Base-by-base conservation (phyloP, 495 filamentous ascomycete species). In the Xylaria sp. region DNA sequence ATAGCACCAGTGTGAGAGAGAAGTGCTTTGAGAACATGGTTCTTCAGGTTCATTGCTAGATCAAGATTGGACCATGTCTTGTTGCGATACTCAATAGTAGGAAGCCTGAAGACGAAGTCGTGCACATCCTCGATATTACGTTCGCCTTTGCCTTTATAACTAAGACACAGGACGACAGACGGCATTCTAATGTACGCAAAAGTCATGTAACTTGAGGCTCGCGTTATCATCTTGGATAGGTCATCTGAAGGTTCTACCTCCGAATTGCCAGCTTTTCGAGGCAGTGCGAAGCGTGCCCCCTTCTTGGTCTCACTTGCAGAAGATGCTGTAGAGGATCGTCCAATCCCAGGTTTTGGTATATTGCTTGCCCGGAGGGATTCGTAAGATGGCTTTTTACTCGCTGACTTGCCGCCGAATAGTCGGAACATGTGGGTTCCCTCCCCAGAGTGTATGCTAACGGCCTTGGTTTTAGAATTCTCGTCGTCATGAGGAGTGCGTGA, bases 1-100 rank as follows among this genome's bases (percentile, higher is more conserved):
- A 99, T 98, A 61, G 97, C 95, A 29, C 95, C 95, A 3, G 95
- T 93, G 79, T 99, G 96, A 37, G 93, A 95, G 75, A 99, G 95
- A 26, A 99, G 87, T 1, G 97, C 97, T 75, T 92, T 91, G 79
- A 97, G 96, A 73, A 98, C 92, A 67, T 97, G 94, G 73, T 92
- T 93, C 86, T 99, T 98, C 57, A 99, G 84, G 24, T 92, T 91
- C 61, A 98, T 83, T 1, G 95, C 94, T 14, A 99, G 88, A 72
- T 99, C 96, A 9, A 98, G 89, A 79, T 98, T 98, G 21, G 95
- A 98, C 96, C 96, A 99, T 12, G 94, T 98, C 82, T 98, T 98
- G 84, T 99, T 98, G 61, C 93, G 88, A 79, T 97, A 98, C 78
- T 99, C 96, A 48, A 99, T 89, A 19, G 92, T 92, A 8, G 96